Percentiles rank a stretch among this genome's conserved stretches.
These are phyloP conservation scores for Salix purpurea DNA, from an alignment of 345 rosid genomes.

Conservation along the genomic window DNA sequence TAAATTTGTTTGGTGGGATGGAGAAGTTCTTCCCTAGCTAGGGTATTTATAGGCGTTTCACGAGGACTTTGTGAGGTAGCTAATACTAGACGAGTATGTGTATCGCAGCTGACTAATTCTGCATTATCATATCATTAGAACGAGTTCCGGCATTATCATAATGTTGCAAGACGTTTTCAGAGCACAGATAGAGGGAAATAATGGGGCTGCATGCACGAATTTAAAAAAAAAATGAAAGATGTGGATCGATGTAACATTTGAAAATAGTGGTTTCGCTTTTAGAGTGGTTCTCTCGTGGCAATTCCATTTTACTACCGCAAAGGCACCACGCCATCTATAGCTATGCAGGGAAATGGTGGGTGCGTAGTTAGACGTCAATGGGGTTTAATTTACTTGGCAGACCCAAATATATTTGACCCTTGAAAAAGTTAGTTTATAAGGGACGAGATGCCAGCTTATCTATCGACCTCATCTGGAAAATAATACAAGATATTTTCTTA, in stretches of 20 bases:
- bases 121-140: neutral
- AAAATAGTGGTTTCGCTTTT: neutral
- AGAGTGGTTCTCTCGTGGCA: neutral
- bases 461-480: neutral
- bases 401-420: neutral
- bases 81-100: neutral
- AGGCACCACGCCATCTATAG: neutral
- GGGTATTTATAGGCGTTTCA: constrained; percentile 1
- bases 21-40: neutral
- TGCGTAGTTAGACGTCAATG: neutral
- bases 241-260: neutral
- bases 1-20: neutral
- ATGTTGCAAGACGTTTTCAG: neutral
- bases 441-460: neutral
- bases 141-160: neutral
- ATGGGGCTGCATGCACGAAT: neutral
- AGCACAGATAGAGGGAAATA: neutral
- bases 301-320: neutral
- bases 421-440: neutral
- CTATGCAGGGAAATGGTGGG: neutral
- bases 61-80: neutral
- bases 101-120: neutral
- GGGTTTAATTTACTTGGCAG: neutral
- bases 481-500: neutral
- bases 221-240: neutral